A percentile compares a stretch with the other conserved stretches of the same genome.
phyloP scores from a whole-genome alignment of 1,139 yeast species.

The Debaryomyces sp. region DNA sequence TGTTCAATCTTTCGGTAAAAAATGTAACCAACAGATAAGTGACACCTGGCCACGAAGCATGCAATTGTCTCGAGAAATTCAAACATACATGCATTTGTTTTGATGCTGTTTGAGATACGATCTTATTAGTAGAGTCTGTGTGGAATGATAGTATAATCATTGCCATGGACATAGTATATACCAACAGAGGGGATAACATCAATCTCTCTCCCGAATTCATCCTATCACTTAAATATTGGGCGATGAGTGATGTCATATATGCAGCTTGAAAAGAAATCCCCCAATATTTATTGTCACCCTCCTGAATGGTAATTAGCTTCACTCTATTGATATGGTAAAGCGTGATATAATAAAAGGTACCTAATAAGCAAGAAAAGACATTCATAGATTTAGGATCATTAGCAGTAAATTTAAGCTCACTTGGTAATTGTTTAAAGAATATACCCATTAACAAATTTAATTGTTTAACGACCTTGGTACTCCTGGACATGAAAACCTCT shows the following conservation, averaged over 20 bases:
- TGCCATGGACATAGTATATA: conserved; percentile 16
- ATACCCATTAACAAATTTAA: conserved; percentile 15
- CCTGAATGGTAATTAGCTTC: conserved; percentile 9
- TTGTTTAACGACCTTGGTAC: conserved; percentile 13
- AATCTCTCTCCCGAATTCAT: conserved; percentile 2
- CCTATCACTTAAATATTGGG: conserved; percentile 11
- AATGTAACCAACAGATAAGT: conserved; percentile 14
- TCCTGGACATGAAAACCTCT: conserved; percentile 3
- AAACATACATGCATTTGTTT: conserved; percentile 15
- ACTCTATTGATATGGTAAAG: conserved; percentile 17
- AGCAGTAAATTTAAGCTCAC: conserved; percentile 10
- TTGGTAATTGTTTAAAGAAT: conserved; percentile 13
- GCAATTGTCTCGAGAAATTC: conserved; percentile 13
- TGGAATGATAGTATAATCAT: conserved; percentile 18
- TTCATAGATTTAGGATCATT: conserved; percentile 12
- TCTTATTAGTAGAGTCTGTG: conserved; percentile 14
- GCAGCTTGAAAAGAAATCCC: conserved; percentile 16
- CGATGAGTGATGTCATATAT: conserved; percentile 12
- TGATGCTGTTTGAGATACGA: conserved; percentile 16
- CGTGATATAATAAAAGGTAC: conserved; percentile 14
- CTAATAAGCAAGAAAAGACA: conserved; percentile 13
- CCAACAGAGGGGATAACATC: conserved; percentile 14
- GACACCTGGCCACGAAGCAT: conserved; percentile 19
- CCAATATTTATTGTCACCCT: conserved; percentile 12
- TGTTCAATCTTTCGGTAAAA: conserved; percentile 11